phyloP scores from a whole-genome alignment of 331 rosid genomes.

The Quercus tomentella region DNA sequence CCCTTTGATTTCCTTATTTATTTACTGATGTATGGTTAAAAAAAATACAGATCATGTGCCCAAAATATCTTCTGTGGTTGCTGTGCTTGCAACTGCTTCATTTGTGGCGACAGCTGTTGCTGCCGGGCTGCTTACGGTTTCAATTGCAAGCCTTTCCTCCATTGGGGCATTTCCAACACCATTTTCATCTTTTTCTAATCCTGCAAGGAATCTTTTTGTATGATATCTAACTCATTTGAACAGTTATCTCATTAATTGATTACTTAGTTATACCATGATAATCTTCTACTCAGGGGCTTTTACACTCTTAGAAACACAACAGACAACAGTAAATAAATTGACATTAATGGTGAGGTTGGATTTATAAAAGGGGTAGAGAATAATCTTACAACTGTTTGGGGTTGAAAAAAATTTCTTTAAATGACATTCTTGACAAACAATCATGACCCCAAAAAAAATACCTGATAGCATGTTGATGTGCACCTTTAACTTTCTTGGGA shows the following conservation, averaged over 20 bases:
- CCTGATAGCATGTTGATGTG: too few relatives aligned
- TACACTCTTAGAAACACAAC: neutral
- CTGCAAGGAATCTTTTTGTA: too few relatives aligned
- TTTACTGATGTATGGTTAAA: slow-evolving; percentile 7
- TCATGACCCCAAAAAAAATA: neutral
- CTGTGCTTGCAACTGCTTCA: slow-evolving; percentile 56
- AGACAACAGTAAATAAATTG: neutral
- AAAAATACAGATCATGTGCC: slow-evolving; percentile 66
- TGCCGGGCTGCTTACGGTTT: slow-evolving; percentile 74
- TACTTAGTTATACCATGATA: neutral
- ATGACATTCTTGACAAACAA: neutral
- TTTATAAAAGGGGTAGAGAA: neutral
- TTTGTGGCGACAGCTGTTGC: slow-evolving; percentile 57
- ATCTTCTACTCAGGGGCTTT: neutral
- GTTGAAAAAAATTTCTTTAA: neutral
- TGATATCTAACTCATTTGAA: too few relatives aligned
- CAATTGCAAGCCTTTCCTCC: slow-evolving; percentile 78
- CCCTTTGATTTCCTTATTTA: neutral
- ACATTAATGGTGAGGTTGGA: neutral
- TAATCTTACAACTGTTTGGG: neutral
- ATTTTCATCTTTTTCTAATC: slow-evolving; percentile 13
- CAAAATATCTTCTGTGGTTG: slow-evolving; percentile 43
- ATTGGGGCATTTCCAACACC: slow-evolving; percentile 41
- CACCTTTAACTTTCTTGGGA: too few relatives aligned
- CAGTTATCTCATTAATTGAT: neutral